Base-by-base conservation (phyloP, 768 basidiomycete species). In the Cyclocybe cylindracea region DNA sequence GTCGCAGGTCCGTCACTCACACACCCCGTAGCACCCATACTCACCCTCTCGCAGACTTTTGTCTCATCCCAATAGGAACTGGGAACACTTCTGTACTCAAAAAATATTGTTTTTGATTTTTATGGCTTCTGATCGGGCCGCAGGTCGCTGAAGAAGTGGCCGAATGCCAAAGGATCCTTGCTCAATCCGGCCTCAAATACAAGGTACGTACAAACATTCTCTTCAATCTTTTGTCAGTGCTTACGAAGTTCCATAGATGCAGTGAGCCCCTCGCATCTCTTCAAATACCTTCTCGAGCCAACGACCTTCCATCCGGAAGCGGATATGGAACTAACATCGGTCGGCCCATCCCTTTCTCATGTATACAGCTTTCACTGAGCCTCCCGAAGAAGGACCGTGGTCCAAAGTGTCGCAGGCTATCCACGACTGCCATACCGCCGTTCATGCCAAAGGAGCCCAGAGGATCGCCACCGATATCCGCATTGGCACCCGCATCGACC, bases 281-380 rank as follows among this genome's bases (percentile, higher is more conserved):
- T 16, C 16, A 16, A 16, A 16, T 16, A 16, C 8, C 44, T 7
- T 40, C 29, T 24, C 2, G 29, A 11, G 7, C 16, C 18, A 43
- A 3, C 31, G 43, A 44, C 16, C 29, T 40, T n/a, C n/a, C 46
- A 46, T 48, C 40, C 29, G 47, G 24, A 54, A 93, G 92, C 61
- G 92, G 91, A 5, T 97, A 95, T 62, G 94, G 94, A 16, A 97
- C 95, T 1, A 96, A 96, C 65, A 61, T 96, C 37, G 92, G 90
- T 80, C 58, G 39, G 71, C 47, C 5, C 16, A 16, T 37, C 35
- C 11, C 11, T 14, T 39, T 36, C 18, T 16, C 43, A 13, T 39
- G 48, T 16, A 36, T 24, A 9, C 43, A 42, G 49, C 38, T 11
- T 4, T 11, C 44, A 16, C 31, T 46, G 29, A 44, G 49, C 35